Percentiles rank a stretch among this genome's conserved stretches.
These are phyloP conservation scores for Margaritispora aquatica DNA, from an alignment of 495 filamentous ascomycete species.

Conservation along the genomic window DNA sequence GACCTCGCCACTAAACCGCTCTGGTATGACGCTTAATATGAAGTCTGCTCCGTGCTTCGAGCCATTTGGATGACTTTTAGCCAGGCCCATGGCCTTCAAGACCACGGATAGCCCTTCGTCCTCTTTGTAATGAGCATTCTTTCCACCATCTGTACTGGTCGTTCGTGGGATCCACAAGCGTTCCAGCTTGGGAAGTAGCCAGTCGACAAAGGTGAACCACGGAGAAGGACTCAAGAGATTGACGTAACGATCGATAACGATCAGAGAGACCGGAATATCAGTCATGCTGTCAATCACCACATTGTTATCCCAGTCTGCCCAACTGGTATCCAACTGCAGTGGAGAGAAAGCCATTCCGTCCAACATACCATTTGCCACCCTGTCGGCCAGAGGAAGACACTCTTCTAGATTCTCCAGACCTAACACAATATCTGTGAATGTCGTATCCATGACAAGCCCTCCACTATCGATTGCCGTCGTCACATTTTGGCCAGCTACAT, in stretches of 20 bases:
- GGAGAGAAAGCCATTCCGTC: slow-evolving; percentile 1
- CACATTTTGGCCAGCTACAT: slow-evolving; percentile 1
- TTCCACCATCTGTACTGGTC: background rate
- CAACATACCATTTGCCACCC: slow-evolving; percentile 4
- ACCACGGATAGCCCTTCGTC: slow-evolving; percentile 2
- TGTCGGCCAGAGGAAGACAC: background rate
- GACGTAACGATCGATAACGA: slow-evolving; percentile 5
- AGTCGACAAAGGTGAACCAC: slow-evolving; percentile 5
- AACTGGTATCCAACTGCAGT: slow-evolving; percentile 8
- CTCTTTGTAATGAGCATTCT: background rate
- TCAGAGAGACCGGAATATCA: slow-evolving; percentile 1
- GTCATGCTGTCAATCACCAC: background rate
- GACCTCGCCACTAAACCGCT: background rate
- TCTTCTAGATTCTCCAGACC: slow-evolving; percentile 3
- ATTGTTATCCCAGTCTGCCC: slow-evolving; percentile 1
- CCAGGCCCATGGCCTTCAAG: slow-evolving; percentile 2
- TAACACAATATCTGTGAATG: slow-evolving; percentile 3
- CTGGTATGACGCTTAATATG: slow-evolving; percentile 2
- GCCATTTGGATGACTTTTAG: slow-evolving; percentile 5
- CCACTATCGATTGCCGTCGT: slow-evolving; percentile 4
- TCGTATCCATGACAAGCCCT: slow-evolving; percentile 4
- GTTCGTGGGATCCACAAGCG: slow-evolving; percentile 4
- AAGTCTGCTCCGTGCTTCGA: slow-evolving; percentile 3
- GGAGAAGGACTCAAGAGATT: slow-evolving; percentile 5
- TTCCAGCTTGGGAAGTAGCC: slow-evolving; percentile 5